Evolutionary conservation across 305 asterid genomes (phyloP).

Genomic region (Ruellia speciosa): DNA sequence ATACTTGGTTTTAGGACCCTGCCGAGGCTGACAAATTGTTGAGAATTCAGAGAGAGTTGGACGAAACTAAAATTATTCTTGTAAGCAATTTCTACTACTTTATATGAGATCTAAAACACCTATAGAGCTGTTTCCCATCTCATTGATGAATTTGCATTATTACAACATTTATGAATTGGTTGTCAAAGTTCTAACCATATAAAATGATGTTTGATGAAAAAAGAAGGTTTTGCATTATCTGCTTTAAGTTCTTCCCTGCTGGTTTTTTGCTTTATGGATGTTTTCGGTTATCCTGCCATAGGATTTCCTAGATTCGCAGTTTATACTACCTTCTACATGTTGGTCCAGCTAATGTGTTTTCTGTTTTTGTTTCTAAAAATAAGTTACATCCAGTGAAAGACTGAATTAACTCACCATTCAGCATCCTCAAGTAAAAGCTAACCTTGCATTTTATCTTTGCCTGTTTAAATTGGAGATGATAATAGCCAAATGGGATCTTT

Average conservation of each 20-base stretch:
- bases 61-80: conserved; percentile 93
- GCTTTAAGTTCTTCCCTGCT: neutral
- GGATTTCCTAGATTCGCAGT: neutral
- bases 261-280: conserved; percentile 4
- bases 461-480: neutral
- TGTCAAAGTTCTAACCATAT: neutral
- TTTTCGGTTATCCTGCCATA: neutral
- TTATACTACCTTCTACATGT: neutral
- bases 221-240: neutral
- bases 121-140: conserved; percentile 1
- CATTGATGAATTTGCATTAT: neutral
- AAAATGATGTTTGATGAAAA: neutral
- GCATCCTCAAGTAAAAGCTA: neutral
- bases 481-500: neutral
- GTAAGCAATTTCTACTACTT: conserved; percentile 38
- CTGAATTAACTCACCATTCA: neutral
- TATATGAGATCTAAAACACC: neutral
- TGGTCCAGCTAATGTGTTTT: neutral
- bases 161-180: neutral
- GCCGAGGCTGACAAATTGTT: conserved; percentile 96
- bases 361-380: too few species aligned
- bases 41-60: conserved; percentile 86
- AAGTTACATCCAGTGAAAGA: neutral
- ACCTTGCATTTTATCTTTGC: neutral
- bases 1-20: conserved; percentile 50